A percentile compares a stretch with the other conserved stretches of the same genome.
These are phyloP conservation scores for Populus hybrid DNA, from an alignment of 441 rosid species.

Conservation along the genomic window DNA sequence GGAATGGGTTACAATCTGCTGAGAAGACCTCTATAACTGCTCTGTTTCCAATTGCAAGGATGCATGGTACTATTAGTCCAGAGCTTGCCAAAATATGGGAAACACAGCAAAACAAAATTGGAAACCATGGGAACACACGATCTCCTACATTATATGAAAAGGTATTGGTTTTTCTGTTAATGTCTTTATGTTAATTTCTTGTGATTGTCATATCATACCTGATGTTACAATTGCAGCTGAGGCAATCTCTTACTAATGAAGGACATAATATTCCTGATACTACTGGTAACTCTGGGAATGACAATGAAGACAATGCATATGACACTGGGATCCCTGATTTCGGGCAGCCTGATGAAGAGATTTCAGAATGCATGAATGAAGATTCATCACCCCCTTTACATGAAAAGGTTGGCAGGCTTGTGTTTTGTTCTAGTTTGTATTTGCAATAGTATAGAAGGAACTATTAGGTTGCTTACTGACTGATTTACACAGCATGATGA, in stretches of 20 bases:
- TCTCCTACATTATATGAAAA: slow-evolving; percentile 53
- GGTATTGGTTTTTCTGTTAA: slow-evolving; percentile 27
- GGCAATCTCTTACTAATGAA: slow-evolving; percentile 52
- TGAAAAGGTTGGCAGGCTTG: slow-evolving; percentile 31
- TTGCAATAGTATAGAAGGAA: not conserved
- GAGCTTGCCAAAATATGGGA: slow-evolving; percentile 74
- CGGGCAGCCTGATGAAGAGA: slow-evolving; percentile 35
- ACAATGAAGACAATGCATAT: slow-evolving; percentile 31
- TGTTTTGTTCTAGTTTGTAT: slow-evolving; percentile 7
- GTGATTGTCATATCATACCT: slow-evolving; percentile 12
- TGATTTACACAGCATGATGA: slow-evolving; percentile 37
- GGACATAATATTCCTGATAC: slow-evolving; percentile 29
- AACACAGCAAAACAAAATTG: slow-evolving; percentile 21
- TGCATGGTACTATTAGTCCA: slow-evolving; percentile 62
- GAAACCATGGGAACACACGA: slow-evolving; percentile 30
- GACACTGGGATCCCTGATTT: slow-evolving; percentile 46
- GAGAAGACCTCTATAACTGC: slow-evolving; percentile 37
- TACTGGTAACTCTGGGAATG: slow-evolving; percentile 26
- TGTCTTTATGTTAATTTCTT: slow-evolving; percentile 10
- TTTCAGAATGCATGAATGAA: slow-evolving; percentile 55
- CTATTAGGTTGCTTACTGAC: slow-evolving; percentile 17
- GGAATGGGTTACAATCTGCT: slow-evolving; percentile 30
- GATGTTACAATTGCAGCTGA: slow-evolving; percentile 45
- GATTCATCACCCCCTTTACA: slow-evolving; percentile 31
- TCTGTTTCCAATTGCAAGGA: slow-evolving; percentile 75